Base-by-base conservation (phyloP, 768 basidiomycete genomes). In the Kwoniella dendrophila region DNA sequence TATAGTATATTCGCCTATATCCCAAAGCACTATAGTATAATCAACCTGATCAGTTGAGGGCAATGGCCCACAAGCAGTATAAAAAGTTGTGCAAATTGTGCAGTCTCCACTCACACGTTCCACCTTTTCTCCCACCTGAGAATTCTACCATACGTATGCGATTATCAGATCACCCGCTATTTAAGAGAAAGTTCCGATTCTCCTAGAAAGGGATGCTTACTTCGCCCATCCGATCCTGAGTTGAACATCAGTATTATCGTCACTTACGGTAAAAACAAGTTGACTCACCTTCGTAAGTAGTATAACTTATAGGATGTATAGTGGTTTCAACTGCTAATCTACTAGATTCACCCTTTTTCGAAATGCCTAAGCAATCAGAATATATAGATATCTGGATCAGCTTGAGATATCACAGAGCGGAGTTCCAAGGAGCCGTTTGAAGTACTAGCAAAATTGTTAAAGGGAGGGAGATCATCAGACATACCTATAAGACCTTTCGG, bases 231-330 rank as follows among this genome's bases (percentile, higher is more conserved):
- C 7, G 62, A 47, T 18, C 67, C 67, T 68, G 26, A 2, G 8
- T 20, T 30, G 10, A 4, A 55, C 41, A 45, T 6, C n/a, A n/a
- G 4, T 20, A n/a, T 10, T 52, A 4, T 5, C 20, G 4, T 20
- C 3, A 52, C 43, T 3, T 4, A 16, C 14, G 30, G 30, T 11
- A 12, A 16, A 40, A 8, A 20, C 7, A 6, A 27, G 2, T 10
- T 30, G 26, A 22, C 45, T 49, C 26, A 71, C 74, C 74, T 61
- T 75, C 74, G 54, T 68, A 63, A n/a, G 57, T 56, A 1, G 71
- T 71, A 55, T 75, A 75, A 61, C 68, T 70, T 36, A 71, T 73
- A 4, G 71, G 71, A 53, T 75, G 74, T 1, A 73, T 36, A 4
- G 65, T 71, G 1, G 74, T 75, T 45, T 75, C 62, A 7, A 75